A percentile compares a stretch with the other conserved stretches of the same genome.
Evolutionary conservation across 1,139 yeast species (phyloP).

Genomic region (Wickerhamiella infanticola): DNA sequence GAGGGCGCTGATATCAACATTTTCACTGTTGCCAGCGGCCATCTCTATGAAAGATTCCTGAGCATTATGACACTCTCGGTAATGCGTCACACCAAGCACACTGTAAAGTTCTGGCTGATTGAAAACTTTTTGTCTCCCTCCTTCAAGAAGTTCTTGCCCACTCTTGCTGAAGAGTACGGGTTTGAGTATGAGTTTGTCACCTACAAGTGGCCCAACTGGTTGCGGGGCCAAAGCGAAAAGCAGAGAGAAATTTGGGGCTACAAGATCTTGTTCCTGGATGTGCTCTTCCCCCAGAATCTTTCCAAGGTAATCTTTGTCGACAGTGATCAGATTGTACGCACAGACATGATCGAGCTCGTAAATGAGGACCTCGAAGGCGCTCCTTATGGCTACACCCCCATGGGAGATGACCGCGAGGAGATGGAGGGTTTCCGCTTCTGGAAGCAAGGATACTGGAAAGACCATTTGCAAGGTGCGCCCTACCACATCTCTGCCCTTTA

Average conservation of each 20-base stretch:
- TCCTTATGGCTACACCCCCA: conserved; percentile 73
- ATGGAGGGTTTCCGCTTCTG: conserved; percentile 84
- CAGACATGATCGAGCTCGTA: conserved; percentile 54
- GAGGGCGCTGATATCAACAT: conserved; percentile 55
- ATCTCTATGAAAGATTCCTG: conserved; percentile 53
- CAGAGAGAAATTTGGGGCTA: conserved; percentile 80
- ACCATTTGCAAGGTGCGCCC: conserved; percentile 38
- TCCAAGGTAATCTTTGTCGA: conserved; percentile 71
- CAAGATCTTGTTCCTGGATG: conserved; percentile 74
- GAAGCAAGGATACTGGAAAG: conserved; percentile 86
- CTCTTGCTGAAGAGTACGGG: conserved; percentile 39
- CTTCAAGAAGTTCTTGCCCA: conserved; percentile 45
- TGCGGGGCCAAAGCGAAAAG: conserved; percentile 58
- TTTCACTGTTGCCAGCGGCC: conserved; percentile 73
- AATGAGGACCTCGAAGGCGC: conserved; percentile 58
- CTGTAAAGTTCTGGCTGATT: conserved; percentile 76
- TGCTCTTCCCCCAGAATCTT: conserved; percentile 63
- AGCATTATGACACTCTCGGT: conserved; percentile 72
- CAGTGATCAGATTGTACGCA: conserved; percentile 65
- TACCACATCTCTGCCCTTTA: conserved; percentile 81
- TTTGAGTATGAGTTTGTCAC: conserved; percentile 59
- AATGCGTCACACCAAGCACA: conserved; percentile 40
- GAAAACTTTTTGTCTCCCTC: conserved; percentile 64
- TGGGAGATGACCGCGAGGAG: conserved; percentile 69
- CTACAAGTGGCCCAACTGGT: conserved; percentile 89